Evolutionary conservation across 1,284 basidiomycete species (phyloP), one percentile per base, ranked within the genome.

Genomic region (Polyporus tsugae): DNA sequence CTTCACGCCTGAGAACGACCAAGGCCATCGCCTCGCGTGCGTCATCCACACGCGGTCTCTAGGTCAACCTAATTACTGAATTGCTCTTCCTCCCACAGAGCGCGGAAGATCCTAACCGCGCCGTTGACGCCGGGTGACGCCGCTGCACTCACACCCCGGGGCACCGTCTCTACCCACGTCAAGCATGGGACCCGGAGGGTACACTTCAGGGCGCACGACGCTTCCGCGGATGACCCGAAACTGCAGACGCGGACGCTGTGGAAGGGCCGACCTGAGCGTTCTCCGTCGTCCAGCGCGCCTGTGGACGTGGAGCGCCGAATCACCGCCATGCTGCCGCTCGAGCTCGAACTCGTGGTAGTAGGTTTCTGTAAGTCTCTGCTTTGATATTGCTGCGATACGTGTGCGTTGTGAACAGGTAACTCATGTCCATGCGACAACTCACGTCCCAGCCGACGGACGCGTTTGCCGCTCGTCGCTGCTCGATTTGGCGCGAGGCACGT

Each of bases 321-420:
- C 35, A 87, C 89, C 2, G 81, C 84, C 1, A 76, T 87, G 11
- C 79, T 93, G 35, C 88, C 90, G 11, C 73, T 92, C 7, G 88
- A 89, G 60, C 77, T 88, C 1, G 85, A 87, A 41, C 66, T 78
- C 0, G 80, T 94, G 42, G 73, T 93, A 55, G 77, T 89, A 55
- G 92, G 91, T 52, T 89, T 84, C 70, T 84, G 92, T 93, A 73
- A 49, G 87, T 78, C 55, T 11, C 36, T 60, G 36, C 22, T 2
- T 10, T 38, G 9, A 1, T 15, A 29, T 4, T n/a, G 22, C 19
- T 19, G 36, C 19, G 13, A 22, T 6, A 19, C 13, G 25, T 22
- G 33, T 49, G 46, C 46, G 11, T 4, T 22, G 46, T 25, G 46
- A 13, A 49, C 46, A 25, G 9, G 13, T 9, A 49, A 19, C 46